Conservation (phyloP, 768 basidiomycete species). For the Hysterangium stoloniferum region DNA sequence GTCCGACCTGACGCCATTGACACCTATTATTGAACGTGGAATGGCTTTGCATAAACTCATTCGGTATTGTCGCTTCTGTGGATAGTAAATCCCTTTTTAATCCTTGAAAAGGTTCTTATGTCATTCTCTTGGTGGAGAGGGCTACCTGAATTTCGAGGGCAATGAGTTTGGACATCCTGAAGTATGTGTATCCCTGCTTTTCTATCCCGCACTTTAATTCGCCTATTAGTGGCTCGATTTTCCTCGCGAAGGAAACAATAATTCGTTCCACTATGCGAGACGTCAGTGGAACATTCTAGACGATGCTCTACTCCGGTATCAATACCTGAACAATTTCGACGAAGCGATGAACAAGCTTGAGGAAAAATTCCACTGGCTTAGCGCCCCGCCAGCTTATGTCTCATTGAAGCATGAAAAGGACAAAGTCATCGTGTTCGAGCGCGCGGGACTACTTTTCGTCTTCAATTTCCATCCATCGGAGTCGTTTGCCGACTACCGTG, state of each 20-base stretch:
- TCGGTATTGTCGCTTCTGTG: constrained; percentile 41
- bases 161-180: constrained; percentile 99
- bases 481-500: constrained; percentile 89
- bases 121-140: constrained; percentile 92
- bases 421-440: constrained; percentile 91
- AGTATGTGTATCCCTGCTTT: constrained; percentile 33
- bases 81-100: constrained; percentile 1
- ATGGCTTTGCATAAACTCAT: constrained; percentile 97
- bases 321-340: constrained; percentile 91
- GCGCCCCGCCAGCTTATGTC: constrained; percentile 78
- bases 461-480: constrained; percentile 95
- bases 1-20: constrained; percentile 80
- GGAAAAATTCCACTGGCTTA: constrained; percentile 76
- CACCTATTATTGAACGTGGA: constrained; percentile 81
- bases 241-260: constrained; percentile 90
- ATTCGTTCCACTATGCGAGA: constrained; percentile 95
- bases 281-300: constrained; percentile 96
- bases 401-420: constrained; percentile 91
- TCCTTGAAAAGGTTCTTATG: constrained; percentile 59
- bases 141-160: constrained; percentile 95
- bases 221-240: constrained; percentile 93
- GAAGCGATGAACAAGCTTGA: constrained; percentile 84
- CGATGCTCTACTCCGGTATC: constrained; percentile 81
- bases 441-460: constrained; percentile 87
- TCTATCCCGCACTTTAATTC: background rate